Evolutionary conservation across 2,329 filamentous ascomycete genomes (phyloP).

Genomic region (Sporothrix globosa): DNA sequence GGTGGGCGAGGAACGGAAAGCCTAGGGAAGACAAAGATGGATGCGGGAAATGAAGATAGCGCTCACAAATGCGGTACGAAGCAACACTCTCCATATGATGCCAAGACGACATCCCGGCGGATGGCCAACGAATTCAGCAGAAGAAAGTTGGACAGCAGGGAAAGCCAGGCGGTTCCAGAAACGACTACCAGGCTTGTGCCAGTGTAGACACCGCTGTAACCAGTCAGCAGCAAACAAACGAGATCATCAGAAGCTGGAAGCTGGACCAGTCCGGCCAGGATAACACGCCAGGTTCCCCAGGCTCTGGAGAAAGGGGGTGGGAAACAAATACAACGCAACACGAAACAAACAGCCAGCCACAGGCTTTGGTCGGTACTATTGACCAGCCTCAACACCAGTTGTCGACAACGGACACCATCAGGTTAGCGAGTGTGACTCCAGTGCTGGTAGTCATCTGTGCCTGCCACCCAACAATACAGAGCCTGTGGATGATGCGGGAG

Average conservation of each 20-base stretch:
- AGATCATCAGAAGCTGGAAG: too few relatives aligned
- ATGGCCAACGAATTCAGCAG: not conserved
- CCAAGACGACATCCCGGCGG: conserved; percentile 4
- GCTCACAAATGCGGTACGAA: not conserved
- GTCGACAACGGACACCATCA: not conserved
- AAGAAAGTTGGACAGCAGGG: not conserved
- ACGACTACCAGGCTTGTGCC: not conserved
- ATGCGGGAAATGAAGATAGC: not conserved
- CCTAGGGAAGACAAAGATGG: not conserved
- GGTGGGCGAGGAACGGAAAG: not conserved
- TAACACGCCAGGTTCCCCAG: not conserved
- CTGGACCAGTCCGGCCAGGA: too few relatives aligned
- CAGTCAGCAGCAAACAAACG: not conserved
- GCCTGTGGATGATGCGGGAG: not conserved
- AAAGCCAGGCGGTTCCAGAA: not conserved
- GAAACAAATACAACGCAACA: not conserved
- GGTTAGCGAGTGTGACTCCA: not conserved
- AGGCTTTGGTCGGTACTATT: not conserved
- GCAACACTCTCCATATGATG: not conserved
- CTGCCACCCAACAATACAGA: not conserved
- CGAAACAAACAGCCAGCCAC: not conserved
- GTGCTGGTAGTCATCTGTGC: not conserved
- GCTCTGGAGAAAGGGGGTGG: not conserved
- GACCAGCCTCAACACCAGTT: not conserved
- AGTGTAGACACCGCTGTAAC: not conserved